A percentile compares a stretch with the other conserved stretches of the same genome.
Evolutionary conservation across 371 early-diverging fungal genomes (phyloP).

Genomic region (Chytridium lagenaria): DNA sequence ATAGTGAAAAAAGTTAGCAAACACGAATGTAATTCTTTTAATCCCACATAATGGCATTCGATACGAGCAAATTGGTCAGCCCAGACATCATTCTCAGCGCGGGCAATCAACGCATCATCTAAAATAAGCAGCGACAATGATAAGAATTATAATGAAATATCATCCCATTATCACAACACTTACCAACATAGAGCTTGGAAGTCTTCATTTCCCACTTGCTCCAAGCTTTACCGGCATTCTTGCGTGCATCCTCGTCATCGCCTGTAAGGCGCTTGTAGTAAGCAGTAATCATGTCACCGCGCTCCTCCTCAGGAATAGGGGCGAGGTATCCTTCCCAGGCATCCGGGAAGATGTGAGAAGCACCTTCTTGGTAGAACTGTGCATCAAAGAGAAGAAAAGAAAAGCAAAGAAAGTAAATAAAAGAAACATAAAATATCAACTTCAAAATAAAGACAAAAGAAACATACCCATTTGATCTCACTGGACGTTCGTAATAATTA

Average conservation of each 20-base stretch:
- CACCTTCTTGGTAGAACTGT: slow-evolving; percentile 69
- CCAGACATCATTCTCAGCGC: slow-evolving; percentile 65
- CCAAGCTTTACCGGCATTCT: slow-evolving; percentile 61
- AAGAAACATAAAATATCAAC: not conserved
- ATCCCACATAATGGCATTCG: slow-evolving; percentile 59
- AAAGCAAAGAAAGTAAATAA: too few relatives aligned
- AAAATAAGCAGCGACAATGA: slow-evolving; percentile 21
- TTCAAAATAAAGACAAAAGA: not conserved
- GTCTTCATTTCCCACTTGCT: slow-evolving; percentile 65
- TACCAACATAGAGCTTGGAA: slow-evolving; percentile 44
- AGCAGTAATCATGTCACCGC: slow-evolving; percentile 61
- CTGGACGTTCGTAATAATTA: not conserved
- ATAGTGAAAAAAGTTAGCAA: not conserved
- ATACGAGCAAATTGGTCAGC: slow-evolving; percentile 71
- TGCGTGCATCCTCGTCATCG: slow-evolving; percentile 51
- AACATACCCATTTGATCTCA: slow-evolving; percentile 55
- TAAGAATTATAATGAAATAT: slow-evolving; percentile 7
- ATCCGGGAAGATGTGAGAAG: slow-evolving; percentile 65
- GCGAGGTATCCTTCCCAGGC: slow-evolving; percentile 62
- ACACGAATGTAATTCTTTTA: not conserved
- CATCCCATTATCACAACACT: slow-evolving; percentile 9
- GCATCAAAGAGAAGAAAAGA: too few relatives aligned
- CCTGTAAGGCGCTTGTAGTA: slow-evolving; percentile 70
- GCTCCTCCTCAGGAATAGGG: slow-evolving; percentile 67
- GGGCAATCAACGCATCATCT: slow-evolving; percentile 57